A percentile compares a stretch with the other conserved stretches of the same genome.
Conservation (phyloP, 305 asterid species). For the Fraxinus baroniana region DNA sequence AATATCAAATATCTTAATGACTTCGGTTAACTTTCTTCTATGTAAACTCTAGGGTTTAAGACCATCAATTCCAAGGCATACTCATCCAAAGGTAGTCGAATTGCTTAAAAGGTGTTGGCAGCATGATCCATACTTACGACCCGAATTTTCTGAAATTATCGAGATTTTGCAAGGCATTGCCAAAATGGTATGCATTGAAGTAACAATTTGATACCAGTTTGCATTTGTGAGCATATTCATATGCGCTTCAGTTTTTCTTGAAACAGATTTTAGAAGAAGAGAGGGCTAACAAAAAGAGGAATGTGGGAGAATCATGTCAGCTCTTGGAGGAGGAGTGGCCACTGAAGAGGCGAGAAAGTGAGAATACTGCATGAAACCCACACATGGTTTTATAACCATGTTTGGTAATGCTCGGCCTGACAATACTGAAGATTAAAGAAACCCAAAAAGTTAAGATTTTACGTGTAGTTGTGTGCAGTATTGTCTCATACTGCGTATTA, state of each 20-base stretch:
- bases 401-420: background rate
- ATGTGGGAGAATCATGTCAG: conserved; percentile 44
- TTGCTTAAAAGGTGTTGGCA: conserved; percentile 83
- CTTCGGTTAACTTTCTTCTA: background rate
- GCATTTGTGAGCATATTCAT: no score
- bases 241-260: no score
- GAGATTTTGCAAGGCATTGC: conserved; percentile 54
- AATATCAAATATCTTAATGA: background rate
- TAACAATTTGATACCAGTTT: no score
- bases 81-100: conserved; percentile 62
- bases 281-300: conserved; percentile 40
- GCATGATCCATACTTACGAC: conserved; percentile 69
- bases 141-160: conserved; percentile 68
- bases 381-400: background rate
- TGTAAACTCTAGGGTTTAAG: conserved; percentile 55
- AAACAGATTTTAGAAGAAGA: no score
- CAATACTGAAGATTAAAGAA: background rate
- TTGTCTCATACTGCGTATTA: background rate
- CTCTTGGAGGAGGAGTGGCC: conserved; percentile 28
- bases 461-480: background rate
- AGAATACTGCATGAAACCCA: conserved; percentile 23
- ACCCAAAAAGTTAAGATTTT: background rate
- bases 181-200: conserved; percentile 41
- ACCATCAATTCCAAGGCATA: conserved; percentile 59
- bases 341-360: conserved; percentile 28